Evolutionary conservation across 1,139 yeast genomes (phyloP).

Genomic region (Blastobotrys illinoisensis): DNA sequence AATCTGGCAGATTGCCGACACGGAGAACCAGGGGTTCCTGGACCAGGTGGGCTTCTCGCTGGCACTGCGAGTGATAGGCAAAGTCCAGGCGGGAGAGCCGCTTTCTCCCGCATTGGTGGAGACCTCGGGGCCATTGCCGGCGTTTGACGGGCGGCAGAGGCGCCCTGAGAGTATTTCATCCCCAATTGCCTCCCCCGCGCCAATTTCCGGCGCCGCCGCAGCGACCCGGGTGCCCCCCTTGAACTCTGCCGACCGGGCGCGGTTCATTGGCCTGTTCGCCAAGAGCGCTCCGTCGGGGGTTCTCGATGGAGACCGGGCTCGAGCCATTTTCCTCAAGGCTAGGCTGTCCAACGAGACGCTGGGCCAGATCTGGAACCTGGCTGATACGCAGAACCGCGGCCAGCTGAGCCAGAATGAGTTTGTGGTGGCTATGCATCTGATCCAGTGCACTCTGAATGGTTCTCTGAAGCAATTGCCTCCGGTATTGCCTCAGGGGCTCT

Average conservation of each 20-base stretch:
- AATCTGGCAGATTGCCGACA: slow-evolving; percentile 91
- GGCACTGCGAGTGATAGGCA: slow-evolving; percentile 86
- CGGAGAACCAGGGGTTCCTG: slow-evolving; percentile 76
- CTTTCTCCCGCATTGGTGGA: slow-evolving; percentile 50
- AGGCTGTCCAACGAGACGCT: slow-evolving; percentile 68
- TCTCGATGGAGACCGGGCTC: slow-evolving; percentile 71
- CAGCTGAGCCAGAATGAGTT: slow-evolving; percentile 67
- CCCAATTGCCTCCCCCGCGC: slow-evolving; percentile 25
- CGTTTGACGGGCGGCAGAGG: slow-evolving; percentile 29
- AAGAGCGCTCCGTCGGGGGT: slow-evolving; percentile 56
- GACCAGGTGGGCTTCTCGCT: slow-evolving; percentile 76
- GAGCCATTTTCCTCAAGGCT: slow-evolving; percentile 82
- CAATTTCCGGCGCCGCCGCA: slow-evolving; percentile 15
- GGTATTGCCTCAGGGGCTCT: slow-evolving; percentile 47
- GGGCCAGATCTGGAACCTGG: slow-evolving; percentile 86
- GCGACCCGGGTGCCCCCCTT: slow-evolving; percentile 51
- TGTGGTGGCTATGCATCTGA: slow-evolving; percentile 90
- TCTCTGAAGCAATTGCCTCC: slow-evolving; percentile 62
- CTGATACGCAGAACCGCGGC: slow-evolving; percentile 73
- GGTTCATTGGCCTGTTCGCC: slow-evolving; percentile 68
- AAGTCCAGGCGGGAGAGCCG: slow-evolving; percentile 70
- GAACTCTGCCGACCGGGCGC: slow-evolving; percentile 58
- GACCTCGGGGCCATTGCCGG: slow-evolving; percentile 46
- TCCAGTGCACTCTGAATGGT: slow-evolving; percentile 75
- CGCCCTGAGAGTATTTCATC: slow-evolving; percentile 11